Evolutionary conservation across 805 yeast genomes (phyloP), one percentile per base, ranked within the genome.

Genomic region (Schwanniomyces pseudopolymorphus): DNA sequence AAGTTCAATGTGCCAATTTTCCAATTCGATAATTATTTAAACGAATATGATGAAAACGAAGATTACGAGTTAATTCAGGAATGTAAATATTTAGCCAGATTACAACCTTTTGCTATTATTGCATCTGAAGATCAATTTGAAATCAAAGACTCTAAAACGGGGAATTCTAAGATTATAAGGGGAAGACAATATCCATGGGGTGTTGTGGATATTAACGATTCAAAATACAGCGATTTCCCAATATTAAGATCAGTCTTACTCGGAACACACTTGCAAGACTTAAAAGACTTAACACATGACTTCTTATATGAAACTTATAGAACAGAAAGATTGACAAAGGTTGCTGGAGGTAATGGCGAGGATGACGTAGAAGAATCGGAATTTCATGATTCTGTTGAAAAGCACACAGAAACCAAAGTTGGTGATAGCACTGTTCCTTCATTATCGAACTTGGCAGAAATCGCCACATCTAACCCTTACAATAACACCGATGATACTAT

Each of bases 181-280:
- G 82, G 80, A 11, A 80, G 94, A 69, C 69, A 73, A 46, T 87
- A 87, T 57, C 91, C 92, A 25, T 87, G 94, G 94, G 92, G 92
- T 8, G 51, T 71, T 37, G 75, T 80, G 43, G 83, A 80, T 58
- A 78, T 80, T 46, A 72, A 72, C 58, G 77, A 81, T 59, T 72
- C 83, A 16, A 69, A 66, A 39, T 68, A 67, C 55, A 72, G 80
- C 33, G 86, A 81, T 57, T 81, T 81, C 60, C 66, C 81, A 7
- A 60, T 79, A 14, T 69, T 88, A 57, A 82, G 85, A 52, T 78
- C 84, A 40, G 92, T 87, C 2, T 63, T 88, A 35, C 80, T 88
- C 59, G 95, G 95, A 5, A 80, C 91, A n/a, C 96, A 89, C 61
- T 70, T 87, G 54, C 86, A 83, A 61, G 94, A 87, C 58, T 80